These are phyloP conservation scores for Xylaria sp. DNA, from an alignment of 2,329 filamentous ascomycete species.

Conservation along the genomic window DNA sequence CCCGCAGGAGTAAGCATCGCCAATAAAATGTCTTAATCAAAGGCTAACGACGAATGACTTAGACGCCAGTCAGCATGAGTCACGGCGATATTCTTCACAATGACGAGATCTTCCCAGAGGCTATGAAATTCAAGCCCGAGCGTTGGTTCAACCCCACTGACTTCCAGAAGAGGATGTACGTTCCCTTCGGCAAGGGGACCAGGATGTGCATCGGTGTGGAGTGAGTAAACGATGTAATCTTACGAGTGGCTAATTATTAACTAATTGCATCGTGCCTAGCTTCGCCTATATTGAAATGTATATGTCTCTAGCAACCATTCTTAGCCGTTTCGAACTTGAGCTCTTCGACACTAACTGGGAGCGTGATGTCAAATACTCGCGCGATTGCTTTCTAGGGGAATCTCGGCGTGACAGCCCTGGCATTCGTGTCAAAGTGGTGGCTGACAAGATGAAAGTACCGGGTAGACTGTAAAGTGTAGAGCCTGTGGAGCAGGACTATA, in stretches of 20 bases:
- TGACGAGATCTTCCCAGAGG: conserved; percentile 11
- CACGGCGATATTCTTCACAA: conserved; percentile 6
- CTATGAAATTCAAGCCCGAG: conserved; percentile 11
- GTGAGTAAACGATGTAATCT: neutral
- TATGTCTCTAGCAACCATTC: neutral
- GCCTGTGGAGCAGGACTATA: neutral
- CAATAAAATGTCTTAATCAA: too few species aligned
- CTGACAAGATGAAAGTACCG: neutral
- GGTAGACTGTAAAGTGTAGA: neutral
- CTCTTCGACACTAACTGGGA: conserved; percentile 11
- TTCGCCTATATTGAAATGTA: conserved; percentile 13
- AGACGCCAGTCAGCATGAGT: conserved; percentile 10
- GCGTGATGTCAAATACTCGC: neutral
- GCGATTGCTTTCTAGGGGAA: conserved; percentile 11
- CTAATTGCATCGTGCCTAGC: neutral
- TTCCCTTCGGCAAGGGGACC: conserved; percentile 10
- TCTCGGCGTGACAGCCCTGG: neutral
- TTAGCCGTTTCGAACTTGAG: conserved; percentile 1
- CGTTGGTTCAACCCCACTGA: conserved; percentile 10
- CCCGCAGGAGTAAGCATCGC: neutral
- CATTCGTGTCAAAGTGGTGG: neutral
- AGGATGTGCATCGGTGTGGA: conserved; percentile 13
- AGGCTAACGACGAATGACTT: neutral
- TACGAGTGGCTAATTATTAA: neutral
- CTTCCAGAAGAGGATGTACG: conserved; percentile 9